Evolutionary conservation across 2,329 filamentous ascomycete species (phyloP), one percentile per base, ranked within the genome.

Genomic region (Nemania sp.): DNA sequence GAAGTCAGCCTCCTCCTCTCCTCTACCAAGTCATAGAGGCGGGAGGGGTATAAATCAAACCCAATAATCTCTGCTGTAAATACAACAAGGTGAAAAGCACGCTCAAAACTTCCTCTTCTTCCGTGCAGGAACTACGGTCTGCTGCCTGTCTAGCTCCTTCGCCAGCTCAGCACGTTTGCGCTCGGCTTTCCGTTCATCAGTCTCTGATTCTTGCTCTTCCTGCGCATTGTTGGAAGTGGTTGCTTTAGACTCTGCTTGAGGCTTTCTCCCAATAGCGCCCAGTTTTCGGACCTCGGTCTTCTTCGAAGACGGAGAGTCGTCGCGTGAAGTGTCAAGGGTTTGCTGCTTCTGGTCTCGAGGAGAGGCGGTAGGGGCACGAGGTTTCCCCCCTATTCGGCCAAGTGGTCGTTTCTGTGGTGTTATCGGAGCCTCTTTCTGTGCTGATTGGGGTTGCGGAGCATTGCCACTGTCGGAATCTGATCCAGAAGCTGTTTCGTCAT

Each of bases 91-190:
- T n/a, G n/a, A n/a, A n/a, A n/a, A n/a, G n/a, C n/a, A n/a, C n/a
- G 3, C 33, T 66, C 65, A 84, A 56, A 83, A 83, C 45, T 74
- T 79, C 37, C 81, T 72, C 68, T 81, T 83, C 72, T 84, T 84
- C 66, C 77, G 80, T 6, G 71, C 73, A 4, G 81, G 81, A 1
- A 74, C 75, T 0, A 76, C 73, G 3, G 74, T 74, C 62, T 79
- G 80, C 54, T 79, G 80, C 54, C 66, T 75, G 58, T 81, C 75
- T 12, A 81, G 66, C 30, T 83, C 77, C 51, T 70, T 73, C 50
- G 79, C 76, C 23, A 81, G 66, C 59, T 83, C 78, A n/a, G 75
- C 72, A 44, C 80, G 73, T 55, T 76, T 78, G 30, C 77, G 71
- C 53, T 80, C 76, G 2, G 79, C 78, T 51, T 73, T 72, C 23